Evolutionary conservation across 2,329 filamentous ascomycete species (phyloP), one percentile per base, ranked within the genome.

Genomic region (Aspergillus nomiae): DNA sequence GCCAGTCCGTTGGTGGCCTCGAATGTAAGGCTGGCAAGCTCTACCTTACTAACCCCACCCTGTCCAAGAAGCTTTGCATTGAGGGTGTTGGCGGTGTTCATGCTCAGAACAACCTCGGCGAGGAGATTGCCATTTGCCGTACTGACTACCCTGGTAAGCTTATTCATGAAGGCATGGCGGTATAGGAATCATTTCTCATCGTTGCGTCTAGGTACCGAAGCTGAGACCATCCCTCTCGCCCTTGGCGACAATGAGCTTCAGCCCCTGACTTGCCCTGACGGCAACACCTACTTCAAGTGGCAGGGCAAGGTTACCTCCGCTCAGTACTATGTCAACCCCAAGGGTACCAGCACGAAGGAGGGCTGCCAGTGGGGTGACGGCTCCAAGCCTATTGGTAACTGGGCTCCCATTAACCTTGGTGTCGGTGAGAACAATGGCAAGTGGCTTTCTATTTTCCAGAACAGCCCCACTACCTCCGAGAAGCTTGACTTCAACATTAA

Each of bases 241-340:
- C 84, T 90, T 50, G 68, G 78, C 6, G 80, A 90, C 58, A 91
- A 91, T 63, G 72, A 80, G 56, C 85, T 80, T 30, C 81, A 87
- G 64, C 79, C 83, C 41, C 81, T 99, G 68, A 92, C 91, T 75
- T 94, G 92, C 83, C 91, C 94, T 54, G 81, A 90, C 68, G 87
- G 89, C 64, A 75, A 77, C 56, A 84, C 81, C 57, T 96, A 94
- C 84, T 98, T 93, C 83, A 80, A 84, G 65, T 96, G 92, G 92
- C 70, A 92, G 73, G 86, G 86, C 71, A 85, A 86, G 77, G 71
- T 81, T 57, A 98, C 95, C 58, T 94, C 92, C 55, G 94, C 94
- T 51, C 95, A 98, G 82, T 98, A 97, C 86, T 99, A 99, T 77
- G 86, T 98, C 80, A 98, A 98, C 86, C 91, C 91, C 72, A 85